Evolutionary conservation across 139 green algal species (phyloP).

Genomic region (Micractinium sp.): DNA sequence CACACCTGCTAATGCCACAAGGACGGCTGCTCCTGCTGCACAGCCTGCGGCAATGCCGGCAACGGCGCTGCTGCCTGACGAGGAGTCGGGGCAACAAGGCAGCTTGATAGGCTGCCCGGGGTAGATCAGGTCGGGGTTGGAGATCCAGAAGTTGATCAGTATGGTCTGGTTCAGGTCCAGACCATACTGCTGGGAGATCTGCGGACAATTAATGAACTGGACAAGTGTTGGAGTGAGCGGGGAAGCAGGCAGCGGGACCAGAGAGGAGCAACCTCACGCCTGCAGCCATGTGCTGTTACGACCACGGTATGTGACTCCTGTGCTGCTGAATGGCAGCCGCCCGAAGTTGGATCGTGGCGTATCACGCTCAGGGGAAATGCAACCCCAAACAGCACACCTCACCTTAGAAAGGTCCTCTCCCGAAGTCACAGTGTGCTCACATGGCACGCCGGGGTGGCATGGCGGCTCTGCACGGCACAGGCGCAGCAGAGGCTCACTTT

Average conservation of each 20-base stretch:
- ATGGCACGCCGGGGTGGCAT: neutral
- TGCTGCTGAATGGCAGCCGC: too few relatives aligned
- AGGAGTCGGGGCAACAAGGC: neutral
- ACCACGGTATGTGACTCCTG: too few relatives aligned
- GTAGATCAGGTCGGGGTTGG: neutral
- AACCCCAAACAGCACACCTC: neutral
- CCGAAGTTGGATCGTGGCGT: too few relatives aligned
- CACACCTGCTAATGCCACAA: neutral
- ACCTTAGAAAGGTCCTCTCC: neutral
- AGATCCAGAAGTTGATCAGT: neutral
- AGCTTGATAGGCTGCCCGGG: neutral
- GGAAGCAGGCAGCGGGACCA: too few relatives aligned
- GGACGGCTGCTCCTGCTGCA: neutral
- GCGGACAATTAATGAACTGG: too few relatives aligned
- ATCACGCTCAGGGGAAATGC: too few relatives aligned
- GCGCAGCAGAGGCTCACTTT: neutral
- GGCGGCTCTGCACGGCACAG: neutral
- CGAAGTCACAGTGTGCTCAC: neutral
- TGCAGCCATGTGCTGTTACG: too few relatives aligned
- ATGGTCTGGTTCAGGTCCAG: neutral
- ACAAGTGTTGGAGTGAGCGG: too few relatives aligned
- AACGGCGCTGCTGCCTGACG: neutral
- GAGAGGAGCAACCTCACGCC: too few relatives aligned
- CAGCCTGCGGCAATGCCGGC: neutral
- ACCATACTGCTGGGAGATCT: neutral